A percentile compares a stretch with the other conserved stretches of the same genome.
Conservation (phyloP, 176 grass and related monocot genomes). For the Phyllostachys edulis region DNA sequence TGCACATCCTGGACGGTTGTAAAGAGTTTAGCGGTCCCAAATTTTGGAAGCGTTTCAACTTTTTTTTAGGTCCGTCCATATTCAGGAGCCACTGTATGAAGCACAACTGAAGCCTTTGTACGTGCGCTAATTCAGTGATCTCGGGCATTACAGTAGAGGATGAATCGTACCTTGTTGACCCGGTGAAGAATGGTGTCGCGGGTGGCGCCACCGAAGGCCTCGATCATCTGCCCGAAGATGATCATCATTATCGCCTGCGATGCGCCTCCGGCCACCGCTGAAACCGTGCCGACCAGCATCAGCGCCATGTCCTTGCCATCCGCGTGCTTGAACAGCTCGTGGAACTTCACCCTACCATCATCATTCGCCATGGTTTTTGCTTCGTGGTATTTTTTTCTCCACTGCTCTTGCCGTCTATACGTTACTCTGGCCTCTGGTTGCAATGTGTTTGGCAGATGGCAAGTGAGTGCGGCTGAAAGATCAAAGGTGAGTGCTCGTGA, state of each 20-base stretch:
- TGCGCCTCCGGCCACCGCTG: constrained; percentile 15
- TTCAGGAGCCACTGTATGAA: not conserved
- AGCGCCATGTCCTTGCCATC: constrained; percentile 24
- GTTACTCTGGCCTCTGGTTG: no score
- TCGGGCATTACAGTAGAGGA: not conserved
- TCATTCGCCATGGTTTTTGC: not conserved
- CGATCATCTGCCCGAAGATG: constrained; percentile 27
- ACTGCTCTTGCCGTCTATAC: no score
- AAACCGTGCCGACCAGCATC: constrained; percentile 28
- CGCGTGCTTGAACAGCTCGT: constrained; percentile 23
- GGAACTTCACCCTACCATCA: not conserved
- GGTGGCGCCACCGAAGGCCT: constrained; percentile 9
- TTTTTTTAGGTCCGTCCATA: no score
- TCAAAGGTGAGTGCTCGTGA: no score
- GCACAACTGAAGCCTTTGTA: not conserved
- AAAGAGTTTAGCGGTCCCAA: no score
- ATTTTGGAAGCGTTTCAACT: no score
- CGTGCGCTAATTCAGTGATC: no score
- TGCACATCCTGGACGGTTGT: no score
- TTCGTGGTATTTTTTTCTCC: not conserved
- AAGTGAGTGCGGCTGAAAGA: no score
- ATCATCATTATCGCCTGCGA: constrained; percentile 17
- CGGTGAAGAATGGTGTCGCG: not conserved
- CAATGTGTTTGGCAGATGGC: no score
- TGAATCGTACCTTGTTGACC: constrained; percentile 21